Conservation (phyloP, 768 basidiomycete genomes). For the Leccinellum rugosiceps region DNA sequence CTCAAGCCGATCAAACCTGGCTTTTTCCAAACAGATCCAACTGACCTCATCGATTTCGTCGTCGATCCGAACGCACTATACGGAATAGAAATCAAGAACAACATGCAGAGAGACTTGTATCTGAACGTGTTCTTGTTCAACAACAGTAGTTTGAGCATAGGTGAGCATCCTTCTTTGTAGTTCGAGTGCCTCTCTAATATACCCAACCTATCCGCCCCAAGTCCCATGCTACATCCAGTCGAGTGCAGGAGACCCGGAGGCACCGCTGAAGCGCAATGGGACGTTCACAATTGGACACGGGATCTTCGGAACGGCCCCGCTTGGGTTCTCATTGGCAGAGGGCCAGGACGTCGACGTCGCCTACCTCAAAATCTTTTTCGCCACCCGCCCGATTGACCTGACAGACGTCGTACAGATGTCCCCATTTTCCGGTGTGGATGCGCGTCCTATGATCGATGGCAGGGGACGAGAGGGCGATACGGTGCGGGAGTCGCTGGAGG, state of each 20-base stretch:
- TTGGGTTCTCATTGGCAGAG: not conserved
- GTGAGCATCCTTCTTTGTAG: not conserved
- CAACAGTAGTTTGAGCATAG: not conserved
- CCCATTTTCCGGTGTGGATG: constrained; percentile 13
- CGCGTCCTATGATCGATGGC: not conserved
- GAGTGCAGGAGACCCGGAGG: not conserved
- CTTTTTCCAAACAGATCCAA: not conserved
- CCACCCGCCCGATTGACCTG: not conserved
- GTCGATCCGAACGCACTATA: not conserved
- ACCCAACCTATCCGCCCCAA: not conserved
- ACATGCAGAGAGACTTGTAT: not conserved
- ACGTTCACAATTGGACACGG: not conserved
- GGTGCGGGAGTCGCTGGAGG: not conserved
- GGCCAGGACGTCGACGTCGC: not conserved
- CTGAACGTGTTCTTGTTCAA: not conserved
- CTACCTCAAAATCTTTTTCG: not conserved
- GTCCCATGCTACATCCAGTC: not conserved
- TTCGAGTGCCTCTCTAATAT: not conserved
- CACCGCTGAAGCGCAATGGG: not conserved
- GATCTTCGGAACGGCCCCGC: not conserved
- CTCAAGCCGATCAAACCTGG: not conserved
- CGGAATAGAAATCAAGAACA: constrained; percentile 8
- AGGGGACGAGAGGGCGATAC: not conserved
- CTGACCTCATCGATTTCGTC: not conserved
- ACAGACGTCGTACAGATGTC: not conserved